Percentiles rank a stretch among this genome's conserved stretches.
These are phyloP conservation scores for Leccinum pachyderme DNA, from an alignment of 1,284 basidiomycete species.

Conservation along the genomic window DNA sequence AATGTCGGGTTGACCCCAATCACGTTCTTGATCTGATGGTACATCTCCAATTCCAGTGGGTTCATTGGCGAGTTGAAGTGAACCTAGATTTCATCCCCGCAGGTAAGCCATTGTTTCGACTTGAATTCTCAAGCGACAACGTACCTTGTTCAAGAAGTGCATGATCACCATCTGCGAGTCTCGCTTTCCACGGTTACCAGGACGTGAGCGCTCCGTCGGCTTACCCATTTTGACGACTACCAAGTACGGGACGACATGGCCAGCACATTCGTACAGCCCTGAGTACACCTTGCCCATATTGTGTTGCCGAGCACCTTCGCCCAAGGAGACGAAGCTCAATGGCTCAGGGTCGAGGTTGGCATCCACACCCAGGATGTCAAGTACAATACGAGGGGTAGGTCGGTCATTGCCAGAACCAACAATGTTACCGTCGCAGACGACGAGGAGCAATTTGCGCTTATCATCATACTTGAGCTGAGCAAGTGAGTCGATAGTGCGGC, in stretches of 20 bases:
- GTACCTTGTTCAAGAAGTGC: constrained; percentile 94
- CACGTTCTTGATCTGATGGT: constrained; percentile 99
- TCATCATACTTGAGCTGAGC: constrained; percentile 39
- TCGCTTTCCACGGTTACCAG: constrained; percentile 95
- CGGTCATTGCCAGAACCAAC: constrained; percentile 94
- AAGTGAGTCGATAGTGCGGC: constrained; percentile 84
- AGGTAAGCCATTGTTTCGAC: background rate
- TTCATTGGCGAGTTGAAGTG: constrained; percentile 98
- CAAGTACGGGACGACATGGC: constrained; percentile 95
- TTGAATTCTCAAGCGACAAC: constrained; percentile 9
- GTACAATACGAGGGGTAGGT: constrained; percentile 89
- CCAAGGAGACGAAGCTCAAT: constrained; percentile 89
- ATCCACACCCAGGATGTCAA: constrained; percentile 95
- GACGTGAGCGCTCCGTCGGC: constrained; percentile 88
- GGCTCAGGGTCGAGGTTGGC: constrained; percentile 93
- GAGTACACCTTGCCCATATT: constrained; percentile 99
- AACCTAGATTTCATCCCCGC: constrained; percentile 50
- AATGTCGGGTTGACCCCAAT: constrained; percentile 98
- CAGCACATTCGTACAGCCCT: constrained; percentile 90
- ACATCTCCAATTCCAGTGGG: constrained; percentile 95
- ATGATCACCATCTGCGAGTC: constrained; percentile 96
- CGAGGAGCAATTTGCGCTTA: constrained; percentile 77
- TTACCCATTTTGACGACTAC: constrained; percentile 98
- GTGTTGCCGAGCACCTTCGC: constrained; percentile 94
- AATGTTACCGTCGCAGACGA: constrained; percentile 99